Evolutionary conservation across 2,329 filamentous ascomycete genomes (phyloP).

Genomic region (Ophiostoma piceae): DNA sequence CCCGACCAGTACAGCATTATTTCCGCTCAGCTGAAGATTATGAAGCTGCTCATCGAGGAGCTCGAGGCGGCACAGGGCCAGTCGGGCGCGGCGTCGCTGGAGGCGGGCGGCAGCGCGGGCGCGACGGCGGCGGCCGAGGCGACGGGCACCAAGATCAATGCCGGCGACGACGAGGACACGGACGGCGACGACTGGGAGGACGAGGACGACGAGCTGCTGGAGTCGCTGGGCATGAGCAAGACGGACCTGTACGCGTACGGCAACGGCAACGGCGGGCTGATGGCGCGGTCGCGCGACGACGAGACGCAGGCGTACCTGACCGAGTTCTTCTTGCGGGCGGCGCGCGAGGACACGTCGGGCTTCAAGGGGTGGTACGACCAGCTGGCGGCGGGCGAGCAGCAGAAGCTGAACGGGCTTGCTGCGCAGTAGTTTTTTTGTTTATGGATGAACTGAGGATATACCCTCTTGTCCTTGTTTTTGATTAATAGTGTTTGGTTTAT

Average conservation of each 20-base stretch:
- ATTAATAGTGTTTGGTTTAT: background rate
- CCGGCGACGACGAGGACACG: slow-evolving; percentile 50
- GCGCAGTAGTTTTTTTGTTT: background rate
- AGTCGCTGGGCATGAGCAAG: slow-evolving; percentile 63
- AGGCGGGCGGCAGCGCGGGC: slow-evolving; percentile 38
- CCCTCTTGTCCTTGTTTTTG: background rate
- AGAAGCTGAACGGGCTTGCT: slow-evolving; percentile 51
- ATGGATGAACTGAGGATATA: slow-evolving; percentile 1
- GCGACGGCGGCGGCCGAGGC: slow-evolving; percentile 58
- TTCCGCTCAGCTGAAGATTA: slow-evolving; percentile 83
- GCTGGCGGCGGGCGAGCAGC: slow-evolving; percentile 52
- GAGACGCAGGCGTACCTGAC: slow-evolving; percentile 82
- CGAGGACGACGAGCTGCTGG: slow-evolving; percentile 69
- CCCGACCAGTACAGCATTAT: slow-evolving; percentile 87
- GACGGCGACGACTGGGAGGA: slow-evolving; percentile 84
- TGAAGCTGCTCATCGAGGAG: slow-evolving; percentile 94
- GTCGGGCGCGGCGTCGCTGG: slow-evolving; percentile 35
- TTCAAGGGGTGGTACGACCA: slow-evolving; percentile 55
- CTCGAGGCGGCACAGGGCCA: slow-evolving; percentile 71
- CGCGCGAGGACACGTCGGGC: slow-evolving; percentile 50
- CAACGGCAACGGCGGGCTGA: no score
- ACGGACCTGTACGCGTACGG: slow-evolving; percentile 71
- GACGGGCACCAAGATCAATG: background rate
- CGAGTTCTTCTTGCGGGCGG: slow-evolving; percentile 68
- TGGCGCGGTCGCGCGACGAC: slow-evolving; percentile 57